phyloP scores from a whole-genome alignment of 805 yeast species.

The Candida methanosorbosa region DNA sequence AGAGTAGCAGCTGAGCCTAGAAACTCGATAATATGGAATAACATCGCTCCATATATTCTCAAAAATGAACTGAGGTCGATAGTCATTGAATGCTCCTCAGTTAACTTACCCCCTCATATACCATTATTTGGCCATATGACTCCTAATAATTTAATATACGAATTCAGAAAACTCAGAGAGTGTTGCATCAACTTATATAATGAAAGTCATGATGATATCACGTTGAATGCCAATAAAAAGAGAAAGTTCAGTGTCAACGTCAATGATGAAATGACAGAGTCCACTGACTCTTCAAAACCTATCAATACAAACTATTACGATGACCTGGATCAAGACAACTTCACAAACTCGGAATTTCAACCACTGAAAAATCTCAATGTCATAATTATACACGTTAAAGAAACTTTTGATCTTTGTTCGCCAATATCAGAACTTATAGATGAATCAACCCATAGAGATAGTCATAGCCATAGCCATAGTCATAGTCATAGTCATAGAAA shows the following conservation, averaged over 20 bases:
- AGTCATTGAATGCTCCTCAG: conserved; percentile 71
- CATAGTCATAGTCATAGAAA: too few species aligned
- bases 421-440: neutral
- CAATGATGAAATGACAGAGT: neutral
- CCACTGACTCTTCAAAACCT: neutral
- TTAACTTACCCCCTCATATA: conserved; percentile 32
- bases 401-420: conserved; percentile 16
- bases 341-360: conserved; percentile 10
- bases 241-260: neutral
- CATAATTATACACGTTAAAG: conserved; percentile 47
- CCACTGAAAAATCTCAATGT: conserved; percentile 37
- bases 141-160: conserved; percentile 53
- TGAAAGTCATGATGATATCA: neutral
- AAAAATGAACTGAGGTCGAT: conserved; percentile 39
- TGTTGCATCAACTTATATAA: conserved; percentile 8
- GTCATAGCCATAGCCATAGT: too few species aligned
- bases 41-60: conserved; percentile 38
- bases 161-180: conserved; percentile 30
- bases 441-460: too few species aligned
- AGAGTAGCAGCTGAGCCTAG: conserved; percentile 27
- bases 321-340: conserved; percentile 1
- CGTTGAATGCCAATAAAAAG: neutral
- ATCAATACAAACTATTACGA: neutral
- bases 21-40: conserved; percentile 46
- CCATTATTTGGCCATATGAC: conserved; percentile 75